Evolutionary conservation across 176 grass and related monocot genomes (phyloP), one percentile per base, ranked within the genome.

Genomic region (Triticum turgidum): DNA sequence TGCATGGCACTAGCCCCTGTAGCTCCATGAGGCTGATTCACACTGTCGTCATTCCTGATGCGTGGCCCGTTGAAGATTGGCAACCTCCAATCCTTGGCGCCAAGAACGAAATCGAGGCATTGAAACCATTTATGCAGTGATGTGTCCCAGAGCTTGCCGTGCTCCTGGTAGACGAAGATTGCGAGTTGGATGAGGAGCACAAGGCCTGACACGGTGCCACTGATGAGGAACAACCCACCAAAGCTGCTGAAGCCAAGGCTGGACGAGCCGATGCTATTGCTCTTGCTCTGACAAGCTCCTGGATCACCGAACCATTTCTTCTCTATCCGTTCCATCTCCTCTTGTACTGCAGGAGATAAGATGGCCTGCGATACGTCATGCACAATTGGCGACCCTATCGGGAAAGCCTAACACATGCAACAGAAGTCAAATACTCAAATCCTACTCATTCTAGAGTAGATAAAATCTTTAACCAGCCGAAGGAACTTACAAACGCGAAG

Each of bases 201-300:
- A 34, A 86, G 49, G 49, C 76, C 76, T 1, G 86, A 93, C 2
- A 89, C 75, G 8, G 59, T 21, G 29, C 91, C 89, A 12, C 51
- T 95, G 82, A 95, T 89, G 30, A 95, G 84, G 65, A 95, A 93
- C 52, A 95, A 84, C 9, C 89, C 93, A 9, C 67, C n/a, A 20
- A 95, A 95, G 30, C 14, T 68, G 65, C 14, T 34, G 13, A 68
- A 34, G 6, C 65, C 65, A 5, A 91, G 80, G 34, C 70, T 89
- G 18, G 86, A 83, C 18, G 84, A 92, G 12, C 14, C 18, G 15
- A 56, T 34, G 59, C 39, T 30, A 3, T 8, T 15, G 4, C n/a
- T 18, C 24, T 80, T 30, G 44, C 56, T 64, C 63, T 2, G 20
- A 80, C 76, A 86, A 11, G 25, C 56, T 17, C 12, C 37, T 38